Evolutionary conservation across 1,139 yeast genomes (phyloP), one percentile per base, ranked within the genome.

Genomic region (Taphrina confusa): DNA sequence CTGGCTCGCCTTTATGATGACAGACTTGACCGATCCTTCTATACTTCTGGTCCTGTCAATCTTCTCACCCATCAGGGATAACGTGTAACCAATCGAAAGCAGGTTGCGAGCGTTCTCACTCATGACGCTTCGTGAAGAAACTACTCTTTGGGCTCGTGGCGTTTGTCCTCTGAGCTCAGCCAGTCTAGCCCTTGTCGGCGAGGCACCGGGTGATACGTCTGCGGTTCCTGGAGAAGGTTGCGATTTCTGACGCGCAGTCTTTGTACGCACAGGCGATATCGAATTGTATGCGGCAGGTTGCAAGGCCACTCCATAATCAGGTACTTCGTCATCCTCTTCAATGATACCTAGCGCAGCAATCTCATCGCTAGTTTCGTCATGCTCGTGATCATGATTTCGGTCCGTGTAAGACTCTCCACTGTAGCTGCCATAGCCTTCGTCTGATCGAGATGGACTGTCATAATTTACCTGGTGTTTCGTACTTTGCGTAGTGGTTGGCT

Each of bases 341-440:
- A 54, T 54, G 28, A 54, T 54, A 16, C 58, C 58, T n/a, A 54
- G 45, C 12, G 58, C 58, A 4, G 58, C 58, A 14, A 54, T 42
- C 27, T 54, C 58, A 3, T 54, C 51, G 18, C 31, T 22, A 14
- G 58, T 44, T 45, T 54, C 58, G 16, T 54, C 58, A n/a, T 25
- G 23, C 25, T 44, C 58, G 39, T 34, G 42, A 12, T 47, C 52
- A 11, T 20, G 42, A 22, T 18, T 20, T 2, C 42, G 27, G 40
- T 47, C 52, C 8, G 39, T 20, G 22, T 20, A 20, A 4, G 52
- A 47, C 23, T 54, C 58, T 3, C 58, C 58, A 36, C 44, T 44
- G 28, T 28, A 40, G 34, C 58, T 54, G 44, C 58, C 58, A 18
- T 54, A 54, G 23, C 58, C 58, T 14, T 54, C 58, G 12, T 42